Conservation (phyloP, 2,329 filamentous ascomycete species). For the Trichoderma afroharzianum region DNA sequence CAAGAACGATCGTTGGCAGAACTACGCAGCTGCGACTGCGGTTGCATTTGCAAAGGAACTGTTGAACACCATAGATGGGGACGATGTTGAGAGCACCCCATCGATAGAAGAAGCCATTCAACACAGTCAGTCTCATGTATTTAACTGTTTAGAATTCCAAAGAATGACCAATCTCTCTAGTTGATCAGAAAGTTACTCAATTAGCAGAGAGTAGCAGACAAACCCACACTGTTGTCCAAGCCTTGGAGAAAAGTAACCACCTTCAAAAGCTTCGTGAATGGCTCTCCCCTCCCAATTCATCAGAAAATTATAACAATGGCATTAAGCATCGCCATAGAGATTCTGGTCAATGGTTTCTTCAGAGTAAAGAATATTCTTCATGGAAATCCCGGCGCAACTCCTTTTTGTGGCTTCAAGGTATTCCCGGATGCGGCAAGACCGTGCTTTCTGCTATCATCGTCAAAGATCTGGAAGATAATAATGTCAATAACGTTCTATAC, state of each 20-base stretch:
- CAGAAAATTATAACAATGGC: not conserved
- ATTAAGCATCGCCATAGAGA: not conserved
- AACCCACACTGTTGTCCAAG: not conserved
- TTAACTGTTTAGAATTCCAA: not conserved
- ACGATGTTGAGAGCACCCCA: not conserved
- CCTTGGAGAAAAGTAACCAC: not conserved
- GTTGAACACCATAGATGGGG: not conserved
- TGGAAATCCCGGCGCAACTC: not conserved
- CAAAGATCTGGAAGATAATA: too few relatives aligned
- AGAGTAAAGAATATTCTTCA: not conserved
- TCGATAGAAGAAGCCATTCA: not conserved
- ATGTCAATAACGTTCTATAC: too few relatives aligned
- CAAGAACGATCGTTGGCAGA: not conserved
- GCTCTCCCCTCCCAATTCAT: not conserved
- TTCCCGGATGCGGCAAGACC: too few relatives aligned
- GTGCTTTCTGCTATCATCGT: too few relatives aligned
- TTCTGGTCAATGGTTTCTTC: not conserved
- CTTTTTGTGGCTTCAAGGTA: too few relatives aligned
- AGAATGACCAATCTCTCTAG: not conserved
- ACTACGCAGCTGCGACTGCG: not conserved
- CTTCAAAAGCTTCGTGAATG: not conserved
- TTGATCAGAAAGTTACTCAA: not conserved
- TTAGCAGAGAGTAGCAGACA: not conserved
- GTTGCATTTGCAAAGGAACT: not conserved
- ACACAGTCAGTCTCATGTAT: not conserved